Evolutionary conservation across 495 filamentous ascomycete genomes (phyloP).

Genomic region (Pyrenula aspistea): DNA sequence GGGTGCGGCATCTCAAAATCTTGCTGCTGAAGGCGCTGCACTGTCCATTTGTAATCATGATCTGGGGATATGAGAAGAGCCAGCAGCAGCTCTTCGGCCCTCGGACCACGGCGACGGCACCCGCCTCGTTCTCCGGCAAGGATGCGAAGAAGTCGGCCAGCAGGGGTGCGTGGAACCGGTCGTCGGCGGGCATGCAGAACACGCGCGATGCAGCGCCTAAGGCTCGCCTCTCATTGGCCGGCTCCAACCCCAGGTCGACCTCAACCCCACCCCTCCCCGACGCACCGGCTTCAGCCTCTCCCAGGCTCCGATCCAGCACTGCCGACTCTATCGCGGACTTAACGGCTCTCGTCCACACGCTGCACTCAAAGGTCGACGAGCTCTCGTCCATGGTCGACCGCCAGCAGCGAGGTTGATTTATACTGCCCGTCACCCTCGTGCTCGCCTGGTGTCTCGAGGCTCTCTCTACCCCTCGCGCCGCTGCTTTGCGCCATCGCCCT

Average conservation of each 20-base stretch:
- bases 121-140: constrained; percentile 15
- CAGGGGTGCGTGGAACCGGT: neutral
- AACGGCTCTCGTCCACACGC: neutral
- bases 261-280: neutral
- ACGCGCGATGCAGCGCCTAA: neutral
- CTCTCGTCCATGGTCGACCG: neutral
- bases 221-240: neutral
- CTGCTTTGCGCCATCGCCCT: neutral
- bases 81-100: constrained; percentile 10
- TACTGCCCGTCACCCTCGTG: neutral
- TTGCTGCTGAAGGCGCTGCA: constrained; percentile 64
- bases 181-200: neutral
- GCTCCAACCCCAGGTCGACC: neutral
- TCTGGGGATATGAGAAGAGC: constrained; percentile 45
- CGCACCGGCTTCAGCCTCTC: neutral
- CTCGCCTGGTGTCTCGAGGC: neutral
- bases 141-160: constrained; percentile 15
- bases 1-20: constrained; percentile 63
- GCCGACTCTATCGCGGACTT: neutral
- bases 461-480: neutral
- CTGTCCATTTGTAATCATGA: constrained; percentile 48
- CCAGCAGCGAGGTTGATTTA: neutral
- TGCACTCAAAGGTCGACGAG: neutral
- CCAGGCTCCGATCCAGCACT: too few relatives aligned
- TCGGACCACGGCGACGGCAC: constrained; percentile 15